phyloP scores from a whole-genome alignment of 2,329 filamentous ascomycete genomes.

The Ophioceras dolichostomum region DNA sequence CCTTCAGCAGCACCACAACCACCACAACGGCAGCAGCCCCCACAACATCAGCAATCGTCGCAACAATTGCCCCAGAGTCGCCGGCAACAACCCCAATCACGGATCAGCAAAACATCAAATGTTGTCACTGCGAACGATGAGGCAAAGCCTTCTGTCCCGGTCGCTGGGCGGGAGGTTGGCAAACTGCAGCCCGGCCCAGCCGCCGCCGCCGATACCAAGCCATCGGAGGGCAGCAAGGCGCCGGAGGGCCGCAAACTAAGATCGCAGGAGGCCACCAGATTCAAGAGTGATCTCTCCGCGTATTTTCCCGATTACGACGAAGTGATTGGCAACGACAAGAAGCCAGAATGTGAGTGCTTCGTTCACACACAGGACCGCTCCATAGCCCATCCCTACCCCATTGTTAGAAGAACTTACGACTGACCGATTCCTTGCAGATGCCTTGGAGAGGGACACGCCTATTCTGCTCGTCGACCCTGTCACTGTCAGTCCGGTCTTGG shows the following conservation, averaged over 20 bases:
- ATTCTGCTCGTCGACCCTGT: too few species aligned
- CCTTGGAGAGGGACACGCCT: too few species aligned
- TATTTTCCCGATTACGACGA: conserved; percentile 96
- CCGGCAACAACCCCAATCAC: conserved; percentile 44
- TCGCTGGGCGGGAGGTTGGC: conserved; percentile 49
- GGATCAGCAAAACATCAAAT: too few species aligned
- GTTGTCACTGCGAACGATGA: too few species aligned
- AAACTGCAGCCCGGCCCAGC: conserved; percentile 32
- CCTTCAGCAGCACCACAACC: conserved; percentile 8
- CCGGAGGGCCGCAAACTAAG: conserved; percentile 69
- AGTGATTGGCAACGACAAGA: conserved; percentile 74
- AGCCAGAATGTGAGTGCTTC: conserved; percentile 73
- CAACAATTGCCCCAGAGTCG: too few species aligned
- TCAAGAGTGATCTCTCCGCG: conserved; percentile 81
- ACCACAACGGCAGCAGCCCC: background rate
- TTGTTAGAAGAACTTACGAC: too few species aligned
- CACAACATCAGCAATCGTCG: conserved; percentile 10
- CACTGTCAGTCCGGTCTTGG: too few species aligned
- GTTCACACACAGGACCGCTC: too few species aligned
- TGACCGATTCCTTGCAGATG: too few species aligned
- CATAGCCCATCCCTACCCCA: too few species aligned
- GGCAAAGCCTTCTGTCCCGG: too few species aligned
- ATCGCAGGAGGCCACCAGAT: conserved; percentile 72
- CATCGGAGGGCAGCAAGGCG: too few species aligned
- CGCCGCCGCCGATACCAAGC: conserved; percentile 27